Percentiles rank a stretch among this genome's conserved stretches.
These are phyloP conservation scores for Fusarium ramigenum DNA, from an alignment of 2,329 filamentous ascomycete genomes.

Conservation along the genomic window DNA sequence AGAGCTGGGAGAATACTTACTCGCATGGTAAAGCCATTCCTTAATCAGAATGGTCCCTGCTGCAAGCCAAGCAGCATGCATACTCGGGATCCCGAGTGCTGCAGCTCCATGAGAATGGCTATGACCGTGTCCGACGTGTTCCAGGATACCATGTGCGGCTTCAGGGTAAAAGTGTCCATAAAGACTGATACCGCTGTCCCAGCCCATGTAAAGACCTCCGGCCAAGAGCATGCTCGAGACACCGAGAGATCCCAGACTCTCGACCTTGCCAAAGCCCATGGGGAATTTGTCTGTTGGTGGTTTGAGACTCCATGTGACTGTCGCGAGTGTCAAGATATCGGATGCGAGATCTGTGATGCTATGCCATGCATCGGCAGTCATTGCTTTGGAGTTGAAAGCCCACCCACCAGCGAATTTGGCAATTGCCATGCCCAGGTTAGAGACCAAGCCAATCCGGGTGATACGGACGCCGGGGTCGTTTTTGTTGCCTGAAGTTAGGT, in stretches of 20 bases:
- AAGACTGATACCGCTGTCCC: constrained; percentile 73
- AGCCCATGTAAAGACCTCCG: constrained; percentile 92
- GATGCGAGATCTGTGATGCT: constrained; percentile 95
- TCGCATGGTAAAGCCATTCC: constrained; percentile 96
- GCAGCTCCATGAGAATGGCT: constrained; percentile 65
- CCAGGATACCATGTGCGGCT: constrained; percentile 69
- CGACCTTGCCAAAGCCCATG: constrained; percentile 95
- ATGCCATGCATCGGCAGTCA: constrained; percentile 94
- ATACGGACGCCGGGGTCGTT: constrained; percentile 74
- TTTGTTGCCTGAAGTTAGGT: constrained; percentile 88
- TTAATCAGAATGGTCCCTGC: constrained; percentile 90
- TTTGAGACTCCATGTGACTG: constrained; percentile 91
- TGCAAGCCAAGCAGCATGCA: constrained; percentile 95
- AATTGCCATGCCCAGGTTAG: constrained; percentile 93
- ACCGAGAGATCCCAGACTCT: constrained; percentile 91
- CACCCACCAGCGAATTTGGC: constrained; percentile 93
- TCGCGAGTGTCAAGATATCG: constrained; percentile 92
- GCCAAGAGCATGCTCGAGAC: constrained; percentile 91
- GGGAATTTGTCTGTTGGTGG: constrained; percentile 87
- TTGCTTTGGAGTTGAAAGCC: constrained; percentile 91
- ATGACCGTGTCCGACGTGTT: constrained; percentile 71
- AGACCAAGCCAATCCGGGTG: constrained; percentile 69
- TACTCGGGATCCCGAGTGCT: constrained; percentile 71
- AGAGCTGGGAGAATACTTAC: constrained; percentile 65
- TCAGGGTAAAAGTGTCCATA: constrained; percentile 79